phyloP scores from a whole-genome alignment of 2,329 filamentous ascomycete species.

The Trichoderma endophyticum region DNA sequence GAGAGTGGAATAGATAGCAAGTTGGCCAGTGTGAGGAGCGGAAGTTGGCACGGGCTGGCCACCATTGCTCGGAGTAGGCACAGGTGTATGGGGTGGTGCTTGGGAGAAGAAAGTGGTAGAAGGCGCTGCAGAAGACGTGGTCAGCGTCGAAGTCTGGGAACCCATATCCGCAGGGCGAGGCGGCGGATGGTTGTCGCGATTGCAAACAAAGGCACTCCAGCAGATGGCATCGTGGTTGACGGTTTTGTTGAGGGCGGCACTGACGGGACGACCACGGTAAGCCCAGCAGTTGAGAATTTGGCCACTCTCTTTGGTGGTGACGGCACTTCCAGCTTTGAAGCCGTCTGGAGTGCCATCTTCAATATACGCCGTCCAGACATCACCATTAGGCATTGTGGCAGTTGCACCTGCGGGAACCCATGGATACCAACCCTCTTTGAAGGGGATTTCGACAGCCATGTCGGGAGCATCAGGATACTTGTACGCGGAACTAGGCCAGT shows the following conservation, averaged over 20 bases:
- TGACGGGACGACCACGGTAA: constrained; percentile 40
- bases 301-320: constrained; percentile 40
- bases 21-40: constrained; percentile 29
- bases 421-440: constrained; percentile 37
- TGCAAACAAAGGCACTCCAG: constrained; percentile 43
- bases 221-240: constrained; percentile 37
- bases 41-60: constrained; percentile 32
- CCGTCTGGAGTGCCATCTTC: constrained; percentile 41
- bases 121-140: constrained; percentile 32
- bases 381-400: constrained; percentile 38
- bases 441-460: constrained; percentile 40
- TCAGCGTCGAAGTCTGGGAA: constrained; percentile 34
- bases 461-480: constrained; percentile 37
- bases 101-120: constrained; percentile 34
- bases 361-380: constrained; percentile 42
- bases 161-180: constrained; percentile 36
- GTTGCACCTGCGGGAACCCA: constrained; percentile 39
- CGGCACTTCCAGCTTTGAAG: constrained; percentile 38
- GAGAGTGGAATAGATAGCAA: constrained; percentile 33
- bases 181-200: constrained; percentile 34
- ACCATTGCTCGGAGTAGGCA: constrained; percentile 25
- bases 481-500: constrained; percentile 35
- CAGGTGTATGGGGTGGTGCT: constrained; percentile 25
- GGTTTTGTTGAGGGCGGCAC: constrained; percentile 39
- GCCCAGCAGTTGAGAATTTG: constrained; percentile 42